Conservation (phyloP, 345 rosid genomes). For the Sisymbrium altissimum region DNA sequence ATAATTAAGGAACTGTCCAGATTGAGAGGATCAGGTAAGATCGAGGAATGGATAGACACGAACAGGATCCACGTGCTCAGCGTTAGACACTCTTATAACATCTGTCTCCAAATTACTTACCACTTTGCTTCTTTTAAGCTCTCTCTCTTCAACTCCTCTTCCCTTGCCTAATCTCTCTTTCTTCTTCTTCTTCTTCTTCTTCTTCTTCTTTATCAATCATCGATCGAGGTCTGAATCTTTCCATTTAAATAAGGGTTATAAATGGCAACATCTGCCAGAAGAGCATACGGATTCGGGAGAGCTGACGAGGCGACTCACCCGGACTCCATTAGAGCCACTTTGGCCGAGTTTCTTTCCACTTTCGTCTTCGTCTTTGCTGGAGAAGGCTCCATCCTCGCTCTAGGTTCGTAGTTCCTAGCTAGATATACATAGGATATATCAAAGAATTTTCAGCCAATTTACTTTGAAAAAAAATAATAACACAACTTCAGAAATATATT, state of each 20-base stretch:
- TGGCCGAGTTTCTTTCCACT: slow-evolving; percentile 72
- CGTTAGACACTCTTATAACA: slow-evolving; percentile 24
- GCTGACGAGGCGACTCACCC: slow-evolving; percentile 38
- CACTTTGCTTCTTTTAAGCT: slow-evolving; percentile 14
- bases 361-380: slow-evolving; percentile 73
- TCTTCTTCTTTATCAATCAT: not conserved
- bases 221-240: not conserved
- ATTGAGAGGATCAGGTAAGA: slow-evolving; percentile 29
- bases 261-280: slow-evolving; percentile 34
- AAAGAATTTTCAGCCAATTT: not conserved
- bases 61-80: slow-evolving; percentile 33
- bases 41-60: slow-evolving; percentile 29
- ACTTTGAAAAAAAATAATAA: not conserved
- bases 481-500: not conserved
- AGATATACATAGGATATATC: not conserved
- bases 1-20: slow-evolving; percentile 14
- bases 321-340: slow-evolving; percentile 45
- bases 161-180: not conserved
- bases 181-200: not conserved
- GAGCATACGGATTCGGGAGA: slow-evolving; percentile 35
- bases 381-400: slow-evolving; percentile 75
- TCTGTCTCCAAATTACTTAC: slow-evolving; percentile 25
- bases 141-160: not conserved
- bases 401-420: slow-evolving; percentile 19
- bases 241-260: not conserved